These are phyloP conservation scores for Bipolaris gigantea DNA, from an alignment of 2,329 filamentous ascomycete species.

Conservation along the genomic window DNA sequence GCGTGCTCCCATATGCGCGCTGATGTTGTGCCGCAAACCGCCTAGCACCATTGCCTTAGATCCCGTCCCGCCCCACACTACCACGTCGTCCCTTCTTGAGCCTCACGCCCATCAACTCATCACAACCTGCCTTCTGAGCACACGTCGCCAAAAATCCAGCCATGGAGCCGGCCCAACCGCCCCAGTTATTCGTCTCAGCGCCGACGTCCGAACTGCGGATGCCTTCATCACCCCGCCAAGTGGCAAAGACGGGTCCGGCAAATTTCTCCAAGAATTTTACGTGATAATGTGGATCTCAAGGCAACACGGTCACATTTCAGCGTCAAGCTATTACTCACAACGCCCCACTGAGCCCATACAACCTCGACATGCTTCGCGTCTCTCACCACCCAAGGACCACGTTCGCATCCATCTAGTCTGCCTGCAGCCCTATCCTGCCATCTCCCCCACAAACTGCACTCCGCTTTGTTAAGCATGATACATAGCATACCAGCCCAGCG, in stretches of 20 bases:
- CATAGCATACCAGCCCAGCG: slow-evolving; percentile 5
- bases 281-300: slow-evolving; percentile 34
- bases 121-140: background rate
- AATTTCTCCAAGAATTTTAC: slow-evolving; percentile 37
- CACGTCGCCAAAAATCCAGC: background rate
- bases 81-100: slow-evolving; percentile 4
- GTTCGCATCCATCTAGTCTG: slow-evolving; percentile 17
- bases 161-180: background rate
- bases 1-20: background rate
- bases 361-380: slow-evolving; percentile 14
- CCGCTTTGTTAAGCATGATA: slow-evolving; percentile 19
- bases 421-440: slow-evolving; percentile 20
- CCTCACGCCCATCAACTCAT: slow-evolving; percentile 5
- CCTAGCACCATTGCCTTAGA: slow-evolving; percentile 1
- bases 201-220: slow-evolving; percentile 10
- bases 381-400: slow-evolving; percentile 10
- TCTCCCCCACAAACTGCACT: slow-evolving; percentile 32
- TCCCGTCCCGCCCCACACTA: slow-evolving; percentile 8
- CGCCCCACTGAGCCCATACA: slow-evolving; percentile 31
- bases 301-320: slow-evolving; percentile 23
- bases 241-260: slow-evolving; percentile 21
- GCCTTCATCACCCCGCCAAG: slow-evolving; percentile 24
- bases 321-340: slow-evolving; percentile 33
- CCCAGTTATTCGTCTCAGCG: background rate
- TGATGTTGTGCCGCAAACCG: background rate